phyloP scores from a whole-genome alignment of 192 early-diverging fungal genomes.

The Funneliformis geosporum region DNA sequence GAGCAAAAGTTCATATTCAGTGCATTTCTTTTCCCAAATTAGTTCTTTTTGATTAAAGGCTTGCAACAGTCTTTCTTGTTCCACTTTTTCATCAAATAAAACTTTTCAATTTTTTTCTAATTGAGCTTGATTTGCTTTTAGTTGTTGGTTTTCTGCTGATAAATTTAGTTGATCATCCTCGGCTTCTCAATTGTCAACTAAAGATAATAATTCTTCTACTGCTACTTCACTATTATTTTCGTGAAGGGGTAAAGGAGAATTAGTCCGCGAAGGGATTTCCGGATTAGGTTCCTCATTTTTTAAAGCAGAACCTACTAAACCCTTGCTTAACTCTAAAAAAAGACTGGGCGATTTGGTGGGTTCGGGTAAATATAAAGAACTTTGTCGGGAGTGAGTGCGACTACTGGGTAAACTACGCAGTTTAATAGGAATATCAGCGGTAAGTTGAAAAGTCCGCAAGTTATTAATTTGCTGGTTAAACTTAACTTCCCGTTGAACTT shows the following conservation, averaged over 20 bases:
- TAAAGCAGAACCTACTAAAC: too few relatives aligned
- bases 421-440: background rate
- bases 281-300: too few relatives aligned
- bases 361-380: background rate
- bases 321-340: too few relatives aligned
- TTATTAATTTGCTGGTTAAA: background rate
- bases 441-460: background rate
- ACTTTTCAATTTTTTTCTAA: background rate
- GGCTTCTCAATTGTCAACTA: background rate
- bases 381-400: background rate
- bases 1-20: too few relatives aligned
- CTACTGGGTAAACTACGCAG: background rate
- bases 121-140: background rate
- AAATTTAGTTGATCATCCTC: background rate
- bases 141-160: background rate
- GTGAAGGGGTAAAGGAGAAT: too few relatives aligned
- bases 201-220: background rate
- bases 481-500: background rate
- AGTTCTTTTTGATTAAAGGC: background rate
- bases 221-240: too few relatives aligned
- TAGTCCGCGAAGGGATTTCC: too few relatives aligned
- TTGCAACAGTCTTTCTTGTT: background rate
- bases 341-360: too few relatives aligned
- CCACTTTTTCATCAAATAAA: background rate
- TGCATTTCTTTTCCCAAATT: background rate